Conservation (phyloP, 2,329 filamentous ascomycete species). For the Aspergillus hiratsukae region DNA sequence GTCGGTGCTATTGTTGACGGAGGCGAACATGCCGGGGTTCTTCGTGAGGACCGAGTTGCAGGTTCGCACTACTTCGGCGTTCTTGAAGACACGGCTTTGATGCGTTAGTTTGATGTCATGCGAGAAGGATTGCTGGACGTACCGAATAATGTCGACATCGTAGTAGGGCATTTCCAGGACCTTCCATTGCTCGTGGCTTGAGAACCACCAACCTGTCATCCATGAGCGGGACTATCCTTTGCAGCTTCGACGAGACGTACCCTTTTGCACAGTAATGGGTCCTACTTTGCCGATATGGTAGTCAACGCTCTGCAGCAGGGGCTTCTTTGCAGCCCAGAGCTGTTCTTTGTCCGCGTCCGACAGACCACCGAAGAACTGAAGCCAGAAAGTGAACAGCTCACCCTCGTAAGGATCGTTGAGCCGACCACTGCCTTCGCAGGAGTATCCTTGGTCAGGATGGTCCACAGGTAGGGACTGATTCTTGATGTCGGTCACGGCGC, state of each 20-base stretch:
- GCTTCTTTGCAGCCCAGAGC: slow-evolving; percentile 36
- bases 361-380: slow-evolving; percentile 38
- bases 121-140: slow-evolving; percentile 3
- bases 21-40: slow-evolving; percentile 40
- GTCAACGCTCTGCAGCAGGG: not conserved
- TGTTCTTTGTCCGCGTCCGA: slow-evolving; percentile 29
- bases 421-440: slow-evolving; percentile 31
- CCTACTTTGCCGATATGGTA: not conserved
- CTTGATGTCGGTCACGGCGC: slow-evolving; percentile 35
- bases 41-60: slow-evolving; percentile 26
- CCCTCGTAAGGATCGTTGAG: slow-evolving; percentile 45
- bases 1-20: slow-evolving; percentile 42
- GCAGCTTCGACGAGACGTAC: not conserved
- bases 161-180: slow-evolving; percentile 42
- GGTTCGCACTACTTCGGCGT: not conserved
- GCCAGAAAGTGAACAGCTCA: slow-evolving; percentile 40
- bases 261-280: not conserved
- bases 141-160: slow-evolving; percentile 39
- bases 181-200: slow-evolving; percentile 42
- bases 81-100: not conserved
- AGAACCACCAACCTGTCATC: slow-evolving; percentile 36
- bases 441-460: slow-evolving; percentile 27
- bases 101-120: not conserved
- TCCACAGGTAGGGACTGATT: slow-evolving; percentile 32
- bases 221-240: not conserved